Conservation (phyloP, 1,284 basidiomycete species). For the Heliocybe sulcata region DNA sequence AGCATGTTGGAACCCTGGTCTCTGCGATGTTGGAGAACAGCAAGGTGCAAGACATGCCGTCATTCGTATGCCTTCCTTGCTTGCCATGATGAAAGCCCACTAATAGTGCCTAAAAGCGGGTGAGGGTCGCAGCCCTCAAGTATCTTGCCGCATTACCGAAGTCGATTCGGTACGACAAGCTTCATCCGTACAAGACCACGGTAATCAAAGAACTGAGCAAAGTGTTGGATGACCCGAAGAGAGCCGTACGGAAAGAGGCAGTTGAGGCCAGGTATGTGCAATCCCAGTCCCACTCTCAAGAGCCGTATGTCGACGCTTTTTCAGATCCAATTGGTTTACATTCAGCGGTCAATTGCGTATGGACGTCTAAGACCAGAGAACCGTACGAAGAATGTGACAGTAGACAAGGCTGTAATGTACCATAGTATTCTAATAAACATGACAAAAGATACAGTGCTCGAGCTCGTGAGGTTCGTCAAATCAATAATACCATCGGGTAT, state of each 20-base stretch:
- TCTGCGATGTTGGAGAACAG: conserved; percentile 66
- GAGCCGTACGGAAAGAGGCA: conserved; percentile 76
- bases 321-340: conserved; percentile 47
- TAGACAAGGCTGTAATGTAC: not conserved
- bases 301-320: not conserved
- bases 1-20: conserved; percentile 67
- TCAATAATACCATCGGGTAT: conserved; percentile 1
- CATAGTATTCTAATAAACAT: conserved; percentile 3
- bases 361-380: not conserved
- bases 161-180: conserved; percentile 69
- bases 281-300: not conserved
- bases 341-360: not conserved
- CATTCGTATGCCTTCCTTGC: conserved; percentile 36
- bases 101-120: conserved; percentile 36
- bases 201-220: conserved; percentile 73
- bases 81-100: not conserved
- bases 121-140: conserved; percentile 70
- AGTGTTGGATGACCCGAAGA: conserved; percentile 80
- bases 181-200: conserved; percentile 66
- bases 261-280: conserved; percentile 67
- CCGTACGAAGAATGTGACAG: not conserved
- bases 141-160: conserved; percentile 70
- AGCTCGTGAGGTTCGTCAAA: not conserved
- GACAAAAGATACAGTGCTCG: not conserved
- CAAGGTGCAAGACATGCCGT: conserved; percentile 37